These are phyloP conservation scores for Blastobotrys raffinosifermentans DNA, from an alignment of 1,139 yeast genomes.

Conservation along the genomic window DNA sequence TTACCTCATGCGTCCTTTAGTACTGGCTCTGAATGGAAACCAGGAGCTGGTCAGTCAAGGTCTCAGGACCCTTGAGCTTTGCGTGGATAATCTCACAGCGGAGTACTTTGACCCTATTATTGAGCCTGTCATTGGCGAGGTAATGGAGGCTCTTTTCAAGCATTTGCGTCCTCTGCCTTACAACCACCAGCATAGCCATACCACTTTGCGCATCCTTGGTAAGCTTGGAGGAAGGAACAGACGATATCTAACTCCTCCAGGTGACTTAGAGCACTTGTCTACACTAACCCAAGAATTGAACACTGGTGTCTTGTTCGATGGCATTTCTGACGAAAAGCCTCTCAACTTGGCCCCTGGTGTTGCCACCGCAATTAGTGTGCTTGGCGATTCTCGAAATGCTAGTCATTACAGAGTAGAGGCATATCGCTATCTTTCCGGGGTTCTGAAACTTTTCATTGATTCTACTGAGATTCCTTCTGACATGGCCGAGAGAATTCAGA, in stretches of 20 bases:
- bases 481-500: slow-evolving; percentile 42
- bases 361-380: slow-evolving; percentile 55
- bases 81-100: slow-evolving; percentile 93
- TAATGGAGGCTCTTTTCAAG: slow-evolving; percentile 88
- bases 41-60: slow-evolving; percentile 94
- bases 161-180: slow-evolving; percentile 90
- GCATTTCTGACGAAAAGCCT: slow-evolving; percentile 55
- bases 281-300: slow-evolving; percentile 62
- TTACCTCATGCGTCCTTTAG: slow-evolving; percentile 84
- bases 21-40: slow-evolving; percentile 81
- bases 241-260: slow-evolving; percentile 69
- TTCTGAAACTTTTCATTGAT: slow-evolving; percentile 65
- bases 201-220: slow-evolving; percentile 88
- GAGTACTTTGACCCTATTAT: slow-evolving; percentile 95
- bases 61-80: slow-evolving; percentile 85
- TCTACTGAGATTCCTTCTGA: slow-evolving; percentile 57
- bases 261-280: slow-evolving; percentile 46
- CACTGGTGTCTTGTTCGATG: slow-evolving; percentile 66
- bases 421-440: slow-evolving; percentile 60
- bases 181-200: slow-evolving; percentile 86
- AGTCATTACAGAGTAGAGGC: slow-evolving; percentile 71
- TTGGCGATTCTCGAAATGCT: slow-evolving; percentile 64
- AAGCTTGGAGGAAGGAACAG: slow-evolving; percentile 95
- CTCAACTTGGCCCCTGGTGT: slow-evolving; percentile 81
- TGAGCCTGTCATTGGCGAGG: slow-evolving; percentile 91